These are phyloP conservation scores for Tremella fuciformis DNA, from an alignment of 768 basidiomycete species.

Conservation along the genomic window DNA sequence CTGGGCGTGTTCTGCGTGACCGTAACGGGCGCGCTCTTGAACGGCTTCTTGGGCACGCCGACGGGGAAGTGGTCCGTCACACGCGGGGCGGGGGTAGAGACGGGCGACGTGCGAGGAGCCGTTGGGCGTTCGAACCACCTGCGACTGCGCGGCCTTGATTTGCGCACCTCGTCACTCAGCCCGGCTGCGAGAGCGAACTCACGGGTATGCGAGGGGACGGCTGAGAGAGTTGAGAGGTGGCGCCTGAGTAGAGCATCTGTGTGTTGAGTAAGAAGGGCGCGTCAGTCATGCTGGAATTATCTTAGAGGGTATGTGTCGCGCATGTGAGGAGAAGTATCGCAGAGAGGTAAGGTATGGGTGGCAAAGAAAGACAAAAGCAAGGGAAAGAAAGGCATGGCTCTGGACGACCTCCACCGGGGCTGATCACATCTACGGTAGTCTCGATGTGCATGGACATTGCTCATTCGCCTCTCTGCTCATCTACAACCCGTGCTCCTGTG, in stretches of 20 bases:
- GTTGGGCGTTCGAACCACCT: neutral
- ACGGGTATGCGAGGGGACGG: constrained; percentile 2
- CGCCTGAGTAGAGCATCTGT: too few species aligned
- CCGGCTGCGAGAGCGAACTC: neutral
- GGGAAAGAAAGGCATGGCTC: too few species aligned
- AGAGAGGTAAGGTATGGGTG: neutral
- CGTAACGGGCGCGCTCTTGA: too few species aligned
- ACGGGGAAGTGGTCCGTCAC: too few species aligned
- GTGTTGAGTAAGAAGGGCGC: too few species aligned
- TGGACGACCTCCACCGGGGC: constrained; percentile 5
- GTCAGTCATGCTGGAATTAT: neutral
- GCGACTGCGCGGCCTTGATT: neutral
- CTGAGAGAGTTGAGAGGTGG: neutral
- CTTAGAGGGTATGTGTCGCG: neutral
- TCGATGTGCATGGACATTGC: too few species aligned
- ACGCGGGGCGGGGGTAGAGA: too few species aligned
- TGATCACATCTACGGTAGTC: too few species aligned
- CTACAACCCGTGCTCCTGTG: too few species aligned
- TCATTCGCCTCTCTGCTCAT: too few species aligned
- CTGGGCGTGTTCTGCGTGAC: too few species aligned
- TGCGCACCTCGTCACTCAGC: neutral
- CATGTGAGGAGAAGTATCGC: neutral
- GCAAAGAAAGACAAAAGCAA: neutral
- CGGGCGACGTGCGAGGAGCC: neutral
- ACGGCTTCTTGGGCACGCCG: too few species aligned